Evolutionary conservation across 345 rosid species (phyloP), one percentile per base, ranked within the genome.

Genomic region (Nephelium lappaceum): DNA sequence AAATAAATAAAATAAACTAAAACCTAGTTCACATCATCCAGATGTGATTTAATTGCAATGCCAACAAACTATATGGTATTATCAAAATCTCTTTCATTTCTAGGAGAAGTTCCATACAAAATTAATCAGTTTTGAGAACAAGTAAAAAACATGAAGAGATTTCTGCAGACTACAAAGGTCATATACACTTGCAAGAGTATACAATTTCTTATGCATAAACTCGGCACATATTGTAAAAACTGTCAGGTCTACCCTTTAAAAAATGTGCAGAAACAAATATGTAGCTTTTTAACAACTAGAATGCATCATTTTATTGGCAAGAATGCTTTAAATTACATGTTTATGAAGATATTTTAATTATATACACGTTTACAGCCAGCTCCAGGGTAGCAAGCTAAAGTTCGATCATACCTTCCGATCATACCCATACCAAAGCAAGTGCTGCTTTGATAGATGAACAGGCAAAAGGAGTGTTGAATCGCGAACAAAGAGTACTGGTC

Each of bases 361-460:
- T 12, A 31, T 69, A 58, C 49, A 71, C 18, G 27, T 73, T 23
- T 38, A 58, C 23, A 53, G 27, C 14, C 53, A 31, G 39, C 23
- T 38, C 63, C 67, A 61, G 61, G 5, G 12, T 51, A 25, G 21
- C 11, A 58, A 27, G 57, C 49, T 15, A 9, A 77, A 24, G 58
- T 69, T 71, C 69, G 62, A 58, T n/a, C 86, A 72, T 90, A 93
- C 99, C 98, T 93, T 93, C 81, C 96, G 83, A 78, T 95, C 98
- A 86, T 93, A 95, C 11, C 98, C 98, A 83, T 95, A 95, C 99
- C 99, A 95, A 81, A 95, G 95, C 90, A 95, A 85, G 88, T 93
- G 98, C 76, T 93, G 97, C 87, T 95, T 95, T 75, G 99, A 93
- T 62, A 93, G 84, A 85, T 95, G 98, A 76, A 95, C 87, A 2